These are phyloP conservation scores for Teunomyces pallodes DNA, from an alignment of 805 yeast species.

Conservation along the genomic window DNA sequence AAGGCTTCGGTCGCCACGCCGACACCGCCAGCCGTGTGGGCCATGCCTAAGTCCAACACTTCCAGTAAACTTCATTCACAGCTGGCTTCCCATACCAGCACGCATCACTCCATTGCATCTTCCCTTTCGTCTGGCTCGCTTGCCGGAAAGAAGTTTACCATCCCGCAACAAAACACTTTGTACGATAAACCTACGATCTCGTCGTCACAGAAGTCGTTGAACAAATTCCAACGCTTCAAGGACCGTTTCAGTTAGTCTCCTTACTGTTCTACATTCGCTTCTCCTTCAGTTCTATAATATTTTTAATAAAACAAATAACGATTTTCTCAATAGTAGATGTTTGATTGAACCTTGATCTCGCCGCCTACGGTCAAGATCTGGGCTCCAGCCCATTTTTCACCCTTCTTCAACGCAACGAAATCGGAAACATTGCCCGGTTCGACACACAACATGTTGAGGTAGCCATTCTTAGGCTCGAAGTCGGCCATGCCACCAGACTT, in stretches of 20 bases:
- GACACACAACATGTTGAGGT: conserved; percentile 83
- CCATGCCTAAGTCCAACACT: conserved; percentile 1
- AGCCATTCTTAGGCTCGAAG: conserved; percentile 84
- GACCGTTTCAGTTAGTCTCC: conserved; percentile 22
- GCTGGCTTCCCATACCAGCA: not conserved
- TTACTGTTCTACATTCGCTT: not conserved
- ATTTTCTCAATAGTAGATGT: conserved; percentile 24
- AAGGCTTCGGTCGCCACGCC: conserved; percentile 13
- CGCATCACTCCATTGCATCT: not conserved
- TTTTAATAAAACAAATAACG: not conserved
- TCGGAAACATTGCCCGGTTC: conserved; percentile 89
- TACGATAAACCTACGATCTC: conserved; percentile 42
- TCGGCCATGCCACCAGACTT: conserved; percentile 84
- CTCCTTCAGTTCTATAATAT: conserved; percentile 1
- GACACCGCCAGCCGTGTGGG: not conserved
- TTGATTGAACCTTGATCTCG: conserved; percentile 58
- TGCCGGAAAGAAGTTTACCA: conserved; percentile 17
- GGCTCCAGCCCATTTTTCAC: conserved; percentile 70
- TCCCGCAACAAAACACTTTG: conserved; percentile 25
- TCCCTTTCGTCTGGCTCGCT: conserved; percentile 7
- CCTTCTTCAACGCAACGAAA: conserved; percentile 63
- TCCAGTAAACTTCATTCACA: not conserved
- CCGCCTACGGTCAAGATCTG: conserved; percentile 61
- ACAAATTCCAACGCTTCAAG: conserved; percentile 34
- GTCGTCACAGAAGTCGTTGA: conserved; percentile 25